A percentile compares a stretch with the other conserved stretches of the same genome.
phyloP scores from a whole-genome alignment of 768 basidiomycete species.

The Mycena kentingensis region DNA sequence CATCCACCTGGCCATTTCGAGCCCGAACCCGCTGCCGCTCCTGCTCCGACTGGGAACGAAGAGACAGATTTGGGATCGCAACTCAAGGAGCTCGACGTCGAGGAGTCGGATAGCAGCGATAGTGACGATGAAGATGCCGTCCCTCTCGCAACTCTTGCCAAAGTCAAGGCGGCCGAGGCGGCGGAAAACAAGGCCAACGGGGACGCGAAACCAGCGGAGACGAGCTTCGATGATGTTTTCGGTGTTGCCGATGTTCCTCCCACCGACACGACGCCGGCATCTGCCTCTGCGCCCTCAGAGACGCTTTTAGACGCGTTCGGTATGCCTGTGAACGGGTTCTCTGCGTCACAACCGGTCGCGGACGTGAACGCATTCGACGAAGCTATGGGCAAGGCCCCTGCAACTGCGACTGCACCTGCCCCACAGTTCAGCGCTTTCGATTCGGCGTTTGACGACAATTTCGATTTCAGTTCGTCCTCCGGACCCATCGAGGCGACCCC shows the following conservation, averaged over 20 bases:
- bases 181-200: conserved; percentile 18
- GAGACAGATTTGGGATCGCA: conserved; percentile 56
- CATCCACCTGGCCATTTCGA: conserved; percentile 14
- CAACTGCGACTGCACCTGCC: conserved; percentile 36
- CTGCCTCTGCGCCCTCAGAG: conserved; percentile 19
- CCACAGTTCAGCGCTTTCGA: conserved; percentile 61
- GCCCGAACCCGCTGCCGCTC: conserved; percentile 7
- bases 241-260: conserved; percentile 37
- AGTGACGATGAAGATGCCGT: conserved; percentile 53
- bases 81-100: conserved; percentile 59
- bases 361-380: conserved; percentile 76
- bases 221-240: conserved; percentile 62
- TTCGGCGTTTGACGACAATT: conserved; percentile 61
- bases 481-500: conserved; percentile 38
- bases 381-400: conserved; percentile 60
- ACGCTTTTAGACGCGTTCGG: conserved; percentile 25
- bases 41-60: conserved; percentile 25
- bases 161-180: conserved; percentile 25
- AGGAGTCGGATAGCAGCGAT: conserved; percentile 52
- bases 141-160: conserved; percentile 38
- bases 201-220: conserved; percentile 19
- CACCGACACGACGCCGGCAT: conserved; percentile 23
- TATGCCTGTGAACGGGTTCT: conserved; percentile 19
- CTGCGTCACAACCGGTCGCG: conserved; percentile 30
- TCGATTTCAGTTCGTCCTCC: conserved; percentile 59